A percentile compares a stretch with the other conserved stretches of the same genome.
Conservation (phyloP, 2,329 filamentous ascomycete genomes). For the Chaetomium globosum region DNA sequence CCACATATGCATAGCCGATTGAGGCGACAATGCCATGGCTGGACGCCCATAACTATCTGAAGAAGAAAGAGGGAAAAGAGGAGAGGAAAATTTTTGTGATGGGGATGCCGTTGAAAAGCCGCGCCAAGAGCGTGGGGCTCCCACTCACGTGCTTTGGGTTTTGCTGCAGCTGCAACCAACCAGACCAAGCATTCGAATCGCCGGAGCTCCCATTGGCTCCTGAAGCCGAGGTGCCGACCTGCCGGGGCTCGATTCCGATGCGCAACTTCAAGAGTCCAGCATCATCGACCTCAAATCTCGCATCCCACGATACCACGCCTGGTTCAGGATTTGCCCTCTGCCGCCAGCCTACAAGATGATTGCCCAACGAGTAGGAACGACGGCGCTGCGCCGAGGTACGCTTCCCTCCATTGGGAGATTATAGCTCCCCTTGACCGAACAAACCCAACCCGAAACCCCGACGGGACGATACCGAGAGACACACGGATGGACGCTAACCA, state of each 20-base stretch:
- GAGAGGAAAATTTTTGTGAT: slow-evolving; percentile 31
- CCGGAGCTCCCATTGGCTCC: slow-evolving; percentile 31
- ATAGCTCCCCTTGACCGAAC: background rate
- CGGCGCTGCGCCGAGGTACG: slow-evolving; percentile 62
- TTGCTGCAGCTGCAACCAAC: slow-evolving; percentile 17
- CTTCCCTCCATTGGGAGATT: slow-evolving; percentile 10
- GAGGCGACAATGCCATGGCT: slow-evolving; percentile 40
- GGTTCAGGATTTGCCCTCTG: slow-evolving; percentile 19
- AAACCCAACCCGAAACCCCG: background rate
- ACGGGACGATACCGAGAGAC: background rate
- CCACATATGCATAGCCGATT: slow-evolving; percentile 41
- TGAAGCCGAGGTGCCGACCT: slow-evolving; percentile 36
- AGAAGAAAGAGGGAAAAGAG: slow-evolving; percentile 42
- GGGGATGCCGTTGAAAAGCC: slow-evolving; percentile 11
- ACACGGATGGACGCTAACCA: slow-evolving; percentile 21
- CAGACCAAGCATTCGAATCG: slow-evolving; percentile 32
- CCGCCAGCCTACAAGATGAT: slow-evolving; percentile 50
- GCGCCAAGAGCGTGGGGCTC: slow-evolving; percentile 22
- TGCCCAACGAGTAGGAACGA: slow-evolving; percentile 59
- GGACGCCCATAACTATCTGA: slow-evolving; percentile 57
- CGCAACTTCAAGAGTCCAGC: slow-evolving; percentile 25
- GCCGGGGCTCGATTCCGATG: slow-evolving; percentile 32
- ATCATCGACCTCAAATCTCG: slow-evolving; percentile 34
- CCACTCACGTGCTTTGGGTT: slow-evolving; percentile 30
- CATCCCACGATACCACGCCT: slow-evolving; percentile 31